Base-by-base conservation (phyloP, 2,329 filamentous ascomycete genomes). In the Fonsecaea multimorphosa region DNA sequence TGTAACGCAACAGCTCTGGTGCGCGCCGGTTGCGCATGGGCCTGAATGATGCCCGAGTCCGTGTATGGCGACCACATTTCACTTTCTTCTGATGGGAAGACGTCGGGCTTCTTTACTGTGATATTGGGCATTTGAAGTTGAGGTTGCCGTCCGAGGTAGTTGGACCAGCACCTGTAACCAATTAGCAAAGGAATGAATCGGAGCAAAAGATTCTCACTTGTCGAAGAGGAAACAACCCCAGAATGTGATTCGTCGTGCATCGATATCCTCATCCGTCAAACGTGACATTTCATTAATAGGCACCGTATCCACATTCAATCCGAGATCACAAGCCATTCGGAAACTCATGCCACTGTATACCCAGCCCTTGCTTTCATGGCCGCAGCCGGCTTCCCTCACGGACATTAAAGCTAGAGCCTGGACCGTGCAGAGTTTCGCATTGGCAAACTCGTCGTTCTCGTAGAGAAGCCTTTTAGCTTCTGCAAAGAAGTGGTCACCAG, bases 211-310 rank as follows among this genome's bases (percentile, higher is more conserved):
- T 36, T 38, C 82, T 69, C 74, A 87, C 84, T 97, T 98, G 81
- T 99, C 95, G 76, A 98, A 96, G n/a, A 97, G 80, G 77, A 95
- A 98, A 76, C 93, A 97, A 6, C 95, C 95, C 95, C 95, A 98
- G 74, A 97, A 98, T 0, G 95, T 98, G 49, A 98, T 89, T 60
- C 91, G 86, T 44, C 95, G 85, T 2, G 93, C 93, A 78, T 99
- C 95, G 44, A 96, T 86, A 76, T 97, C 94, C 54, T 91, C 86
- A 64, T 97, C 92, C 67, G 88, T 87, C 70, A 94, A 84, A 31
- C 82, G 83, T 64, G 85, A 86, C n/a, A 81, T 83, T 7, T 80
- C 79, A 7, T 85, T 84, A 65, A 92, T 84, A 8, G 87, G 87
- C 19, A 87, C 86, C 0, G 90, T 86, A 74, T 97, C 91, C 19